These are phyloP conservation scores for Verticillium longisporum DNA, from an alignment of 2,329 filamentous ascomycete species.

Conservation along the genomic window DNA sequence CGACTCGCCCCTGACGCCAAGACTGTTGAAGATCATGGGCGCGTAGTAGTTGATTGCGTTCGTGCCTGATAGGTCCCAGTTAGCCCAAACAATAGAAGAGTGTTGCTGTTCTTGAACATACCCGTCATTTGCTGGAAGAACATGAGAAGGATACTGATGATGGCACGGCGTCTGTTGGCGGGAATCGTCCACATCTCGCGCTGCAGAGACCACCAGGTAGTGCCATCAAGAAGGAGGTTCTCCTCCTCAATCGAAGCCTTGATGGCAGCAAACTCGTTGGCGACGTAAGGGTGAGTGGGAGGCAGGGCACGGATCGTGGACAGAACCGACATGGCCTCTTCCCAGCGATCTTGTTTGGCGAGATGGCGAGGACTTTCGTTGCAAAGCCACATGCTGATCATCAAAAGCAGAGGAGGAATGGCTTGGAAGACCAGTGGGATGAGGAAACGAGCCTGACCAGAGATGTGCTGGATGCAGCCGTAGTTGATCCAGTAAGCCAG, in stretches of 20 bases:
- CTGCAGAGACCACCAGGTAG: conserved; percentile 9
- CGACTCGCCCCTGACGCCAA: conserved; percentile 34
- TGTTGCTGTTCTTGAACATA: neutral
- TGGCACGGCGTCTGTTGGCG: conserved; percentile 4
- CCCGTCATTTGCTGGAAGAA: conserved; percentile 11
- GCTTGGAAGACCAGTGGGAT: neutral
- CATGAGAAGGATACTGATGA: conserved; percentile 8
- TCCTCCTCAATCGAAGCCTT: conserved; percentile 13
- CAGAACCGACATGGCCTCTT: conserved; percentile 6
- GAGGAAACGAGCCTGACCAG: neutral
- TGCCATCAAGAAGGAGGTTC: conserved; percentile 12
- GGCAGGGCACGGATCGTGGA: conserved; percentile 13
- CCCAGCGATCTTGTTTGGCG: conserved; percentile 2
- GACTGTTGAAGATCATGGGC: conserved; percentile 49
- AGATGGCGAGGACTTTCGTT: conserved; percentile 2
- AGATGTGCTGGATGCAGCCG: neutral
- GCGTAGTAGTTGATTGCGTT: conserved; percentile 50
- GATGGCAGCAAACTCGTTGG: conserved; percentile 14
- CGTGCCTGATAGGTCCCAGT: conserved; percentile 12
- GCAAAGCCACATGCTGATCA: conserved; percentile 1
- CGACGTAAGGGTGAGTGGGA: conserved; percentile 13
- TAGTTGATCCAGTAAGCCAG: conserved; percentile 2
- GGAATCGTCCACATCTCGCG: conserved; percentile 8
- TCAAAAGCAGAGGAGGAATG: neutral
- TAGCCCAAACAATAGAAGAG: neutral